Percentiles rank a stretch among this genome's conserved stretches.
Evolutionary conservation across 2,329 filamentous ascomycete genomes (phyloP).

Genomic region (Phoma sp.): DNA sequence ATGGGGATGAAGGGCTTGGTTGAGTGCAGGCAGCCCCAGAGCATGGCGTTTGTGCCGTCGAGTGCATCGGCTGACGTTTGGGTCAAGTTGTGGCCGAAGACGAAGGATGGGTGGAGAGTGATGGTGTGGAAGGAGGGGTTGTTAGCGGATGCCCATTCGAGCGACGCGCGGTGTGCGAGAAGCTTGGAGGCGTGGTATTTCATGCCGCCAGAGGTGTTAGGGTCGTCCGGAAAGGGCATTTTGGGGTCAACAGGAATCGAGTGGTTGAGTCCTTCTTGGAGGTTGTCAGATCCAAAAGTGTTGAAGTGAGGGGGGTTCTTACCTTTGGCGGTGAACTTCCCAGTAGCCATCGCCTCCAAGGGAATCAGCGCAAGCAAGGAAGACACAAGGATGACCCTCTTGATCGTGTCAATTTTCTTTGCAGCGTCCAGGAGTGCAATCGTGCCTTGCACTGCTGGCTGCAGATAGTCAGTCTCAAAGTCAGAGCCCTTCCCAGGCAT

Average conservation of each 20-base stretch:
- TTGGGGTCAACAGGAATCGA: constrained; percentile 16
- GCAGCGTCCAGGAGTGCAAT: constrained; percentile 31
- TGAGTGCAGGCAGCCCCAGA: constrained; percentile 19
- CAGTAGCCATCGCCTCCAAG: constrained; percentile 1
- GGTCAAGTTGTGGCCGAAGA: constrained; percentile 31
- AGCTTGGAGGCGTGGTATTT: constrained; percentile 34
- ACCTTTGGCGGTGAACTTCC: constrained; percentile 9
- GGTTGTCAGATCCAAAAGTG: not conserved
- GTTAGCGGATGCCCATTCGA: constrained; percentile 23
- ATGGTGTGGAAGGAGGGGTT: constrained; percentile 29
- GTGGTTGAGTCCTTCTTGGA: constrained; percentile 11
- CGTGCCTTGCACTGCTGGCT: constrained; percentile 38
- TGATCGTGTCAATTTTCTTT: constrained; percentile 26
- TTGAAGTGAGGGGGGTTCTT: not conserved
- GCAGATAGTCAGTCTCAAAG: constrained; percentile 25
- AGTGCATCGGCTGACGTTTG: constrained; percentile 22
- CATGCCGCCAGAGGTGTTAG: constrained; percentile 4
- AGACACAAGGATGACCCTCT: constrained; percentile 35
- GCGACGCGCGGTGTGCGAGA: constrained; percentile 36
- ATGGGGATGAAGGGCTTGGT: constrained; percentile 19
- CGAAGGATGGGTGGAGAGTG: constrained; percentile 34
- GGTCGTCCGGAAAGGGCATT: constrained; percentile 11
- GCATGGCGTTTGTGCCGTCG: constrained; percentile 27
- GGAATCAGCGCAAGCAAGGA: constrained; percentile 28
- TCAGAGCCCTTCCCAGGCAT: constrained; percentile 25